Base-by-base conservation (phyloP, 805 yeast species). In the Hanseniaspora vineae region DNA sequence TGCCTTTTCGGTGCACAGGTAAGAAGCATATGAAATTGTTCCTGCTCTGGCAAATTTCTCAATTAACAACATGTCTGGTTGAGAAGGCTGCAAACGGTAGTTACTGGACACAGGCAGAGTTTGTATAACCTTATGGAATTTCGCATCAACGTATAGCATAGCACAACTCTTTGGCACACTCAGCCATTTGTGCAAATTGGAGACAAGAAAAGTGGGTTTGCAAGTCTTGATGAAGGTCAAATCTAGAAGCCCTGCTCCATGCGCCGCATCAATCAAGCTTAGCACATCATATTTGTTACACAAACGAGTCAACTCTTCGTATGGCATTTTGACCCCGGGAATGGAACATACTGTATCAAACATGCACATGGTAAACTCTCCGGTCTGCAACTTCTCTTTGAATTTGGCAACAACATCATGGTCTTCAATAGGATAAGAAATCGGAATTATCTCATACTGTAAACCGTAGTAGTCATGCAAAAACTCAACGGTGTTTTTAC, bases 151-250 rank as follows among this genome's bases (percentile, higher is more conserved):
- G 54, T 81, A 81, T 45, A 82, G 58, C 31, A 78, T 65, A 0
- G 83, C 81, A 53, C 73, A 71, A 3, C 80, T 76, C 42, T 76
- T 67, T 3, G 86, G 84, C 18, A 71, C 69, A 52, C 57, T 76
- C 39, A 69, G 64, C 89, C 89, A 83, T 56, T 83, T 83, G 66
- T 83, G 89, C 18, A 81, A 64, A 55, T 82, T 83, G 18, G 81
- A 62, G 19, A 72, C 67, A 57, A 69, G 74, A 57, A 79, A 82
- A 54, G 81, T 87, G 0, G 87, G 84, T 44, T 68, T 52, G 20
- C 73, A 52, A 12, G 56, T 56, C 11, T 59, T 61, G 35, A 78
- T 53, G 46, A 60, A 54, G 43, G 69, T 64, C 15, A 75, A 46
- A 10, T 72, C 71, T 31, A 75, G 54, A 47, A 70, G 62, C 0